Base-by-base conservation (phyloP, 441 rosid genomes). In the Populus hybrid region DNA sequence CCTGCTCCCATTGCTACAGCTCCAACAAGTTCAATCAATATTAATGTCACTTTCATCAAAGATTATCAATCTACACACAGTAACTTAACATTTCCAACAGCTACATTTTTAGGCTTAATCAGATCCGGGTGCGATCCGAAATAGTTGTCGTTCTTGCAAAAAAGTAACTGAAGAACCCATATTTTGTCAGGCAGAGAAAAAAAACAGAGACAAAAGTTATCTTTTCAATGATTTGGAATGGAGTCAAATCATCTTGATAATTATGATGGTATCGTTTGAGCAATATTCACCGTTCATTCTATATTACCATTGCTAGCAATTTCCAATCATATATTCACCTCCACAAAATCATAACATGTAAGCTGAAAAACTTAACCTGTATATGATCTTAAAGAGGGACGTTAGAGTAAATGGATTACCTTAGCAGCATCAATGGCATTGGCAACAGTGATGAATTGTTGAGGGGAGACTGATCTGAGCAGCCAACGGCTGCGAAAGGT, bases 1-100 rank as follows among this genome's bases (percentile, higher is more conserved):
- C 93, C 21, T 84, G 29, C 80, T 92, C 97, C 98, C 98, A 93
- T 87, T 93, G 95, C 97, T 93, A 86, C 12, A 45, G 56, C 56
- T 61, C 53, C 50, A 75, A 12, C 38, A 69, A 70, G 81, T 42
- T 10, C 42, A 76, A 40, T 45, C 63, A 11, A 3, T n/a, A 70
- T 14, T 45, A 3, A 45, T 12, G 50, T 40, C 12, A 40, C 9
- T 23, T 71, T 50, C 28, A 74, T 4, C 64, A 8, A 26, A 40
- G 50, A 40, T 10, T 40, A 40, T 40, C 14, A 40, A 10, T 40
- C 50, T 40, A 40, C 3, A 10, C 14, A 2, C 14, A 10, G 50
- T 40, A 40, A 40, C 12, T 40, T 40, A 40, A 56, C 12, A n/a
- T 67, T 28, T 14, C n/a, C 12, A 31, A 28, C 7, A 4, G 31